Base-by-base conservation (phyloP, 1,284 basidiomycete species). In the Ustilago crameri region DNA sequence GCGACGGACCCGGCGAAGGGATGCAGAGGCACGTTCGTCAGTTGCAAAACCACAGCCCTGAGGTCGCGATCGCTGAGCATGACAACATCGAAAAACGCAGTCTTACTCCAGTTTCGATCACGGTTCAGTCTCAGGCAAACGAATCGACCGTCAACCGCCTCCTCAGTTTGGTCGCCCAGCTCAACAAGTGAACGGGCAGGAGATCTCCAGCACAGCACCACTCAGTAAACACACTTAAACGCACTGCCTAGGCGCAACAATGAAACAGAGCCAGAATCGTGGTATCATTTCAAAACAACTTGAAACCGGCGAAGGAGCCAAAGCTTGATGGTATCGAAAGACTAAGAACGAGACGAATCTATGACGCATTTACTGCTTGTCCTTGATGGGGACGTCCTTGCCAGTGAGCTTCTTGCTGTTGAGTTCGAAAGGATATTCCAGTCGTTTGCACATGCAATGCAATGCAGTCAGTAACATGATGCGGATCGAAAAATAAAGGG, bases 291-390 rank as follows among this genome's bases (percentile, higher is more conserved):
- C 12, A 23, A 14, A 23, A 42, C 5, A 40, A 26, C 27, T 5
- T 49, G 52, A 23, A 22, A 23, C 17, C 10, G 18, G 20, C 20
- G 18, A 9, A 22, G n/a, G 9, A 23, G 20, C 32, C 14, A n/a
- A n/a, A 34, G 32, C 23, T 22, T 37, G 34, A 37, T 50, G 48
- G 48, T 55, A 66, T 61, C 50, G 32, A 53, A n/a, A 42, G 24
- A 26, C 22, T 24, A 35, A 41, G n/a, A n/a, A n/a, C n/a, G n/a
- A n/a, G n/a, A n/a, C n/a, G n/a, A n/a, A n/a, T n/a, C n/a, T n/a
- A n/a, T n/a, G n/a, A n/a, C n/a, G n/a, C n/a, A n/a, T n/a, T 51
- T 62, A 75, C 55, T 77, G 73, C 73, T 78, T 78, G 66, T 78
- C 75, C 59, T 69, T 54, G 66, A 78, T 78, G 50, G 75, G 75